Evolutionary conservation across 768 basidiomycete genomes (phyloP), one percentile per base, ranked within the genome.

Genomic region (Flagelloscypha sp.): DNA sequence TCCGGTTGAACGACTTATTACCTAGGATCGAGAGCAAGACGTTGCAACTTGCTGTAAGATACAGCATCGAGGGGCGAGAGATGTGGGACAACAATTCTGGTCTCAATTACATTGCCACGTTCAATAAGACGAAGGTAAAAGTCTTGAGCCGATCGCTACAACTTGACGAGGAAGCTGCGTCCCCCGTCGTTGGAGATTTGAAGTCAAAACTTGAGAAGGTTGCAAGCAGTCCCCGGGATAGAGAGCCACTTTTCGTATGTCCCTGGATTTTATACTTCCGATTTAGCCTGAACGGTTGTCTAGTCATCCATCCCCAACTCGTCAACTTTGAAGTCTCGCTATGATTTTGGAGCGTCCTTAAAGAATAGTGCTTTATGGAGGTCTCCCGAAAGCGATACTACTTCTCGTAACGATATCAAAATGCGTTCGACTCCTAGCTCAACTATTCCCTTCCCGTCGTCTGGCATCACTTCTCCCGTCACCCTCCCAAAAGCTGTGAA

Each of bases 1-100:
- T 93, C 46, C 68, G 81, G 41, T 61, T 99, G 8, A 75, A 76
- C 42, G 92, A 95, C 50, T 62, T 90, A 31, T 61, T 90, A 45
- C 63, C 71, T 25, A 65, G 79, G 24, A 79, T 84, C 44, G 87
- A 86, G 54, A 86, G 82, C 35, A 90, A 88, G 68, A 82, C 76
- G 17, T 65, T 99, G 49, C 68, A 78, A 43, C 53, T 95, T 29
- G 88, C 86, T 2, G 58, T 97, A 30, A 65, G 86, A 36, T 90
- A 84, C 48, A 56, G 63, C 9, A 74, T 79, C 17, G 75, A 61
- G 4, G 84, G 84, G 0, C 59, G 65, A 45, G 92, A 97, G 55
- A 72, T 83, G 39, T 97, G 94, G 94, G 94, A 98, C 56, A 93
- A 87, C 62, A 94, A 95, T 52, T 53, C 48, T 17, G 80, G 82